Evolutionary conservation across 371 early-diverging fungal species (phyloP), one percentile per base, ranked within the genome.

Genomic region (Mortierella sp.): DNA sequence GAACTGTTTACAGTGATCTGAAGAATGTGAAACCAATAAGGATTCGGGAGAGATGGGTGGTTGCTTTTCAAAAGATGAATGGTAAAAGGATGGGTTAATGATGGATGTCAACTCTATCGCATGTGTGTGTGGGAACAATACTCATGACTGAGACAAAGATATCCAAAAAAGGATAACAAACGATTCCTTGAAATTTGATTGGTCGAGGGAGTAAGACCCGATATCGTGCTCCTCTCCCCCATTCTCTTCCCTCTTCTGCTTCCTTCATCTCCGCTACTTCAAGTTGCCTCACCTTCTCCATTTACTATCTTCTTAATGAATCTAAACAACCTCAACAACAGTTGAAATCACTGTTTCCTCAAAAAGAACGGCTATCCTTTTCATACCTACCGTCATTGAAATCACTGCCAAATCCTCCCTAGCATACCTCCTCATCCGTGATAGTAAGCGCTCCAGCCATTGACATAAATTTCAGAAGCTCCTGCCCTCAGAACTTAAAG

Each of bases 381-480:
- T 74, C 48, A 58, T 78, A 28, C 38, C 79, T 19, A 67, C 79
- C 19, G 53, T 74, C 45, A 48, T 78, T 38, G 74, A 74, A 24
- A 63, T 78, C 59, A 66, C 69, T 33, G 63, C 78, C 58, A 47
- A 69, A 52, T 65, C 63, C 52, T 74, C 74, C 6, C 50, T 78
- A 45, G 38, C 58, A 47, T 70, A 70, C 28, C 21, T 69, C 62
- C 57, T 40, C 41, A n/a, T 62, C 69, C 65, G 58, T 7, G 65
- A 78, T 11, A 65, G 43, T n/a, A 41, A 65, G 15, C 61, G 50
- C 9, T 3, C 64, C 16, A 11, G 5, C 22, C 19, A 13, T 45
- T 36, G 13, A 22, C 74, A 64, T 38, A 33, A 57, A 11, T 62
- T 78, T 57, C 73, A 67, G 8, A 4, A 58, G n/a, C 63, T 74